These are phyloP conservation scores for Psophocarpus tetragonolobus DNA, from an alignment of 306 rosid species.

Conservation along the genomic window DNA sequence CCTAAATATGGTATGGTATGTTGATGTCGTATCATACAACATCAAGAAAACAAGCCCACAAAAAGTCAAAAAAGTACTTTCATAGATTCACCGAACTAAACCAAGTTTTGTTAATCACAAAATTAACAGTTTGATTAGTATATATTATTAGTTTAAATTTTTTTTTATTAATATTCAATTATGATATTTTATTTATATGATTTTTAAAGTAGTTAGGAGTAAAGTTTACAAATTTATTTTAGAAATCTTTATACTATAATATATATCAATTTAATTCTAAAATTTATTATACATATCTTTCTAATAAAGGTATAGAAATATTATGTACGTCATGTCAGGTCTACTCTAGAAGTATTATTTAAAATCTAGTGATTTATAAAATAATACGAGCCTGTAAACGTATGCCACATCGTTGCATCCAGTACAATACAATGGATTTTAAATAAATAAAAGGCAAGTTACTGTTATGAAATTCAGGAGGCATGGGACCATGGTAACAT, in stretches of 20 bases:
- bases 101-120: too few relatives aligned
- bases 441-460: background rate
- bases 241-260: too few relatives aligned
- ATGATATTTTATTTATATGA: too few relatives aligned
- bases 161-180: too few relatives aligned
- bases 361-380: background rate
- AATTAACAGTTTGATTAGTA: too few relatives aligned
- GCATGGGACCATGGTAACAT: conserved; percentile 2
- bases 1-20: too few relatives aligned
- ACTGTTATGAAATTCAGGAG: background rate
- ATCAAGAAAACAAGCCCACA: background rate
- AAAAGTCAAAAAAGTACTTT: background rate
- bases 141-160: too few relatives aligned
- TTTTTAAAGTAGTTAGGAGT: too few relatives aligned
- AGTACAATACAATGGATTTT: background rate
- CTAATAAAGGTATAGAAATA: background rate
- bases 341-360: background rate
- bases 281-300: background rate
- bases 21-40: background rate
- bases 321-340: background rate
- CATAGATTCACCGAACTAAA: background rate
- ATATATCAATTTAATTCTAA: too few relatives aligned
- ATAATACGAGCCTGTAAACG: background rate
- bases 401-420: background rate
- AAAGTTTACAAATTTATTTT: too few relatives aligned